phyloP scores from a whole-genome alignment of 768 basidiomycete genomes.

The Boletellus ananas region DNA sequence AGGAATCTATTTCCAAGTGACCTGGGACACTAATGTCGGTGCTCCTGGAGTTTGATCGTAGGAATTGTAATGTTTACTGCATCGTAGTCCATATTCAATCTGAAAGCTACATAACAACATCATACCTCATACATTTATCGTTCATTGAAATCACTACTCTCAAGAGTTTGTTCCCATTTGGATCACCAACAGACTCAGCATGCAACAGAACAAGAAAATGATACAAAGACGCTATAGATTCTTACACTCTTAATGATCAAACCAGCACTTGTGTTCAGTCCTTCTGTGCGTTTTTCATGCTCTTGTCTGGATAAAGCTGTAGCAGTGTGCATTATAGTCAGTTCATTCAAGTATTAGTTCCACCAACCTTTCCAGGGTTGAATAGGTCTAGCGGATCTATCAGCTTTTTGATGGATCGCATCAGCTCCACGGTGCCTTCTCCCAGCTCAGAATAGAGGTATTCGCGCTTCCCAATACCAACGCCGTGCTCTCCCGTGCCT shows the following conservation, averaged over 20 bases:
- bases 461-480: constrained; percentile 79
- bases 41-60: no score
- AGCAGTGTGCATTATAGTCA: not conserved
- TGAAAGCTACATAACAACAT: no score
- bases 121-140: no score
- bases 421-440: constrained; percentile 73
- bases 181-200: no score
- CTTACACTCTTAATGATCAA: no score
- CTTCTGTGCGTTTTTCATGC: constrained; percentile 12
- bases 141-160: no score
- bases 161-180: no score
- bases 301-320: constrained; percentile 26
- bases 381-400: constrained; percentile 74
- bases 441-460: constrained; percentile 84
- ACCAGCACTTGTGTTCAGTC: not conserved
- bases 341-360: not conserved
- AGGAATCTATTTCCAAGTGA: no score
- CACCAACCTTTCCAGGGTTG: constrained; percentile 78
- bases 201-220: not conserved
- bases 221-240: not conserved
- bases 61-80: no score
- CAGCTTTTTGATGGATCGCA: constrained; percentile 75
- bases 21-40: no score
- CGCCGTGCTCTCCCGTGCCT: constrained; percentile 85
- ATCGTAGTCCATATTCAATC: no score